Conservation (phyloP, 257 asterid species). For the Apocynum venetum region DNA sequence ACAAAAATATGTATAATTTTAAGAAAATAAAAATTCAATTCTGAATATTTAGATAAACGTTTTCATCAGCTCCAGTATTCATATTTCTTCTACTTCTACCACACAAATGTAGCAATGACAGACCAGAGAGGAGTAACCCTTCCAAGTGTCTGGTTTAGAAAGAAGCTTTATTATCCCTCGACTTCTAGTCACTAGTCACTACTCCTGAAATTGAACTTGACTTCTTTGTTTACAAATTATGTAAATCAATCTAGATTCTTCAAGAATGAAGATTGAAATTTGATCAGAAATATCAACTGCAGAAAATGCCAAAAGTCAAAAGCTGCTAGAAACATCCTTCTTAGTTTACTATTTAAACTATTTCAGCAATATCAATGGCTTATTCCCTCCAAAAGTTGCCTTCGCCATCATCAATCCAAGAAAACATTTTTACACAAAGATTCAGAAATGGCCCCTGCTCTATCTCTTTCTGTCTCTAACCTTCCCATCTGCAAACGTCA, state of each 20-base stretch:
- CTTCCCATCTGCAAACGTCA: slow-evolving; percentile 47
- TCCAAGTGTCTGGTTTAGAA: slow-evolving; percentile 46
- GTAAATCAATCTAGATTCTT: slow-evolving; percentile 34
- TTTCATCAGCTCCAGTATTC: too few species aligned
- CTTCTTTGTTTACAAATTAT: not conserved
- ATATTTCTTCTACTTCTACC: not conserved
- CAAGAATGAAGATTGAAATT: slow-evolving; percentile 23
- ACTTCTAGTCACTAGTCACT: not conserved
- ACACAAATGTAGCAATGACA: slow-evolving; percentile 3
- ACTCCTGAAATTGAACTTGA: slow-evolving; percentile 1
- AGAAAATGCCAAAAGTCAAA: not conserved
- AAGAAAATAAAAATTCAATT: too few species aligned
- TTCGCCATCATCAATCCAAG: slow-evolving; percentile 8
- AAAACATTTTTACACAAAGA: not conserved
- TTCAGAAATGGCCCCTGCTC: slow-evolving; percentile 34
- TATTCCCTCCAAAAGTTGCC: slow-evolving; percentile 39
- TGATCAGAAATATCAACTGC: not conserved
- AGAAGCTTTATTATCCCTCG: not conserved
- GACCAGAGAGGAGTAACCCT: not conserved
- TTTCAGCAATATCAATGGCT: not conserved
- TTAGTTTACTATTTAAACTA: slow-evolving; percentile 2
- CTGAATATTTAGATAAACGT: too few species aligned
- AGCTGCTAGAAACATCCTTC: slow-evolving; percentile 46
- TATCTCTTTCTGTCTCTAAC: slow-evolving; percentile 33
- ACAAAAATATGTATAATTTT: too few species aligned